Evolutionary conservation across 73 alveolate species (phyloP), one percentile per base, ranked within the genome.

Genomic region (Stentor roeselii): DNA sequence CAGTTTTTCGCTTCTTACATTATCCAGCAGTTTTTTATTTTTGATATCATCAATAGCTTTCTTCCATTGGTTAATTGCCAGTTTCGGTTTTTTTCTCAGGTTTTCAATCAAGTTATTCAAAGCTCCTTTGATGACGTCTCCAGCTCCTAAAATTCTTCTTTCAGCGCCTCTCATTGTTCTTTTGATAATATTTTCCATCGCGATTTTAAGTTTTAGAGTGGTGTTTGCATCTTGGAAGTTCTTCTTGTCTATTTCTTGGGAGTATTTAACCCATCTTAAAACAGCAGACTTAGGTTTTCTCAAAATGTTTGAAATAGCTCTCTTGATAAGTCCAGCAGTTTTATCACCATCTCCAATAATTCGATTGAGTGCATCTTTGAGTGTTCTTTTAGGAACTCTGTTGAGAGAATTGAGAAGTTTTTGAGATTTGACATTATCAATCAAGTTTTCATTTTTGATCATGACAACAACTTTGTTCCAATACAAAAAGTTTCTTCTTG

Each of bases 151-250:
- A 2, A 67, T 67, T 67, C 80, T 67, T 32, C 11, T n/a, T 27
- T 67, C n/a, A 67, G 80, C 80, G 34, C 34, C 42, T 34, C 41
- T 67, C 80, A 67, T 21, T 21, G 80, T 67, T 34, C 80, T 67
- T n/a, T 11, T 67, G 0, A 32, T 21, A 2, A 67, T 67, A 21
- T 2, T 32, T 67, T 67, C 41, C 80, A 67, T 21, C 11, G 37
- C 0, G 41, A 11, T 30, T 21, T 67, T 67, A 21, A 67, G 80
- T 2, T 67, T 67, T n/a, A 67, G 1, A 67, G 80, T 50, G 6
- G 67, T 50, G 6, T 11, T 50, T 21, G 67, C 6, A 50, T 50
- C 67, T 11, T 50, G 67, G 67, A 50, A 50, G 21, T 6, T 50
- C 21, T 50, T 50, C 67, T 50, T 50, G 21, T 50, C 67, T 11